phyloP scores from a whole-genome alignment of 495 filamentous ascomycete species.

The Hypoxylon subgilvum region DNA sequence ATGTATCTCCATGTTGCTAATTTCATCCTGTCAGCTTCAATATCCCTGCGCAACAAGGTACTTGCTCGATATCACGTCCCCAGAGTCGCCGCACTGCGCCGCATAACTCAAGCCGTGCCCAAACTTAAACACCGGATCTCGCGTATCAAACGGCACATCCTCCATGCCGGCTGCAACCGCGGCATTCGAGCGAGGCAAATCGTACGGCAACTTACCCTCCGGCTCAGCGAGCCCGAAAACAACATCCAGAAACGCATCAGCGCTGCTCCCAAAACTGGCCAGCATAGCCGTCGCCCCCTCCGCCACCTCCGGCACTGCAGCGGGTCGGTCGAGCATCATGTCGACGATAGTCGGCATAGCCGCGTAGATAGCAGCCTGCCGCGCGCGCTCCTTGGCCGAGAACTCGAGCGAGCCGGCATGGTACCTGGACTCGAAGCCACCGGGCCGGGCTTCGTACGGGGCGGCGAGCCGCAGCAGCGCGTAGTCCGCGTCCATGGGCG shows the following conservation, averaged over 20 bases:
- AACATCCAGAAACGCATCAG: conserved; percentile 42
- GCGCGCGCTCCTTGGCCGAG: conserved; percentile 36
- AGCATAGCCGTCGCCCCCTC: conserved; percentile 35
- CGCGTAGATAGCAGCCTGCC: conserved; percentile 41
- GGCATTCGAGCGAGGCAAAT: conserved; percentile 27
- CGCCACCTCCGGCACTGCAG: conserved; percentile 40
- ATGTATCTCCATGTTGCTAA: too few relatives aligned
- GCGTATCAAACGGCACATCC: conserved; percentile 38
- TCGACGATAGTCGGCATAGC: conserved; percentile 42
- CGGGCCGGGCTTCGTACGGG: conserved; percentile 42
- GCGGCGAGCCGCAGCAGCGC: conserved; percentile 44
- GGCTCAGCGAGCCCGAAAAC: conserved; percentile 34
- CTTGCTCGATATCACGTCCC: background rate
- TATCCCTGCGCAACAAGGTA: background rate
- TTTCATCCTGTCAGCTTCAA: too few relatives aligned
- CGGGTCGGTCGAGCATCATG: conserved; percentile 42
- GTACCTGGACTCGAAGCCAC: conserved; percentile 41
- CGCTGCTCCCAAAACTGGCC: conserved; percentile 40
- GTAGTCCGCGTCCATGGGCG: conserved; percentile 42
- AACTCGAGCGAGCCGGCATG: conserved; percentile 48
- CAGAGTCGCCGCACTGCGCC: background rate
- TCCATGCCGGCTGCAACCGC: conserved; percentile 23
- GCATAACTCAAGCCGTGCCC: conserved; percentile 33
- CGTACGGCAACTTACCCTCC: conserved; percentile 33
- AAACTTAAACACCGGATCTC: conserved; percentile 31